These are phyloP conservation scores for Ophiosphaerella herpotricha DNA, from an alignment of 2,329 filamentous ascomycete genomes.

Conservation along the genomic window DNA sequence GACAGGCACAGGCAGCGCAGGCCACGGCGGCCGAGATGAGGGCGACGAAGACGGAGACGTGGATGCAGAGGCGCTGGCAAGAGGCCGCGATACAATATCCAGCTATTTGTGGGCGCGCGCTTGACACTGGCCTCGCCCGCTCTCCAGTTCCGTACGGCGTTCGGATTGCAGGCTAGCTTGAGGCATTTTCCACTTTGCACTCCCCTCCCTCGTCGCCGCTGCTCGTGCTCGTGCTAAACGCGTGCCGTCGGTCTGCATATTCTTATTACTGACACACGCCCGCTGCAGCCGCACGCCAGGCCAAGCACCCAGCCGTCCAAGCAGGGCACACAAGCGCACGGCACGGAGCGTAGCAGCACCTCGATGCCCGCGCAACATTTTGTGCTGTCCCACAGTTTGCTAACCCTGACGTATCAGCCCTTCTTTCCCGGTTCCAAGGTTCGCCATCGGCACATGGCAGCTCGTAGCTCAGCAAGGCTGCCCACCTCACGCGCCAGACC, in stretches of 20 bases:
- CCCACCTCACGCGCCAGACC: not conserved
- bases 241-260: not conserved
- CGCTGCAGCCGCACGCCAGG: conserved; percentile 6
- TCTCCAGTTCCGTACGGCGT: conserved; percentile 3
- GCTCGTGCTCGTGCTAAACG: not conserved
- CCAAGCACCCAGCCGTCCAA: conserved; percentile 5
- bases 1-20: not conserved
- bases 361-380: not conserved
- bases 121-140: conserved; percentile 6
- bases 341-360: conserved; percentile 7
- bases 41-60: not conserved
- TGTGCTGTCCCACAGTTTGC: conserved; percentile 8
- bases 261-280: not conserved
- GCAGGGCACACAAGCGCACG: conserved; percentile 7
- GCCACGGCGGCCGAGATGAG: not conserved
- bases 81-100: not conserved
- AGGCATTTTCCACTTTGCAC: conserved; percentile 9
- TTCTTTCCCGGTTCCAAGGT: conserved; percentile 2
- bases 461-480: not conserved
- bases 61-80: not conserved
- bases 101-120: conserved; percentile 2
- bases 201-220: conserved; percentile 1
- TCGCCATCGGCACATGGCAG: conserved; percentile 1
- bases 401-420: conserved; percentile 5
- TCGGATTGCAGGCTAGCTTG: conserved; percentile 12